Evolutionary conservation across 2,329 filamentous ascomycete species (phyloP), one percentile per base, ranked within the genome.

Genomic region (Stagonosporopsis chrysanthemi): DNA sequence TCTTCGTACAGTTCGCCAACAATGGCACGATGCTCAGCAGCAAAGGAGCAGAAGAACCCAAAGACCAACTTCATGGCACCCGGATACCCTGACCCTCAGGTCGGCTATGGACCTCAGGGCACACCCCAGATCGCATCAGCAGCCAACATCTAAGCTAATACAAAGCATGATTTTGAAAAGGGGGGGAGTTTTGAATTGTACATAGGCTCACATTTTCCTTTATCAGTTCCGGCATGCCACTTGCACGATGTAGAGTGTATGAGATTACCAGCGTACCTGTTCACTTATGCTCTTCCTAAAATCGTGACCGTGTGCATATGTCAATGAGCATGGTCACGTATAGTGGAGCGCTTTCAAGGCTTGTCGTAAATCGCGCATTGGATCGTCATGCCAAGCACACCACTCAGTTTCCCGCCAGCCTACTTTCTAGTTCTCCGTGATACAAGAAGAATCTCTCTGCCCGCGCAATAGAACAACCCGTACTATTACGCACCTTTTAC

Each of bases 1-100:
- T 26, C n/a, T 41, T 51, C 41, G 8, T 43, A 40, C 61, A 96
- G 93, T 82, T 97, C 93, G 62, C 93, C 95, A 48, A 99, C 95
- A 56, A 99, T 99, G 95, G 95, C 95, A 59, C 90, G 95, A 75
- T 97, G 92, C 84, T 96, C 92, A 46, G 94, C 91, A 50, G 90
- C 93, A 66, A 98, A 97, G 85, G 90, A 89, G 39, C 71, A 77
- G 46, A 81, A 81, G 69, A 80, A 82, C 66, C 75, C 80, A 24
- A 64, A 78, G 56, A 82, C 79, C 28, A 82, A 82, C 70, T 82
- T 82, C 70, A 79, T 82, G 79, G 81, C 81, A 49, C 79, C 80
- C 17, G 80, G 81, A 26, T 75, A 77, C 52, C 74, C 74, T 28
- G 59, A 78, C 45, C 68, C 78, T 38, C 78, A 80, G 64, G 75